phyloP scores from a whole-genome alignment of 495 filamentous ascomycete genomes.

The Aspergillus haitiensis region DNA sequence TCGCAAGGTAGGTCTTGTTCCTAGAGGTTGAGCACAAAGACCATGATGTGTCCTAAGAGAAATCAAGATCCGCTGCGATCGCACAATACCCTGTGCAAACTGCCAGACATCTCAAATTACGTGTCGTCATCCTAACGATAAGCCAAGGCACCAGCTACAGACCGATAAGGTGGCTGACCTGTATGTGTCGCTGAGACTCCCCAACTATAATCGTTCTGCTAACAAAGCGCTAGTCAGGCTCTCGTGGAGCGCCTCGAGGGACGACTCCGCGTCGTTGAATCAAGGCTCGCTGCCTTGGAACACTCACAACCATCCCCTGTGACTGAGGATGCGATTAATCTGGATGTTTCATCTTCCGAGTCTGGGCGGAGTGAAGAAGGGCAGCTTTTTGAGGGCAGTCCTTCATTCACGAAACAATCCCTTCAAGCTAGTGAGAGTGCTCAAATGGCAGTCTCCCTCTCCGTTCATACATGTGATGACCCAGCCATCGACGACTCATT shows the following conservation, averaged over 20 bases:
- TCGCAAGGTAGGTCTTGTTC: conserved; percentile 8
- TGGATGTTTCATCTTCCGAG: neutral
- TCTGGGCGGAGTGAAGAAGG: neutral
- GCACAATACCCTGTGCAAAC: conserved; percentile 13
- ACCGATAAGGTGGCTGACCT: conserved; percentile 11
- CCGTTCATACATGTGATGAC: neutral
- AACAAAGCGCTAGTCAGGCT: neutral
- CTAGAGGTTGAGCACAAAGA: neutral
- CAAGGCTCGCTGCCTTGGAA: conserved; percentile 1
- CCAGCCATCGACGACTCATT: conserved; percentile 1
- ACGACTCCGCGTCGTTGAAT: conserved; percentile 3
- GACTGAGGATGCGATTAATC: neutral
- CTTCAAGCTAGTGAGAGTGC: conserved; percentile 12
- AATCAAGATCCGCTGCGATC: conserved; percentile 14
- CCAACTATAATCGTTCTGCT: neutral
- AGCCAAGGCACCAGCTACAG: conserved; percentile 5
- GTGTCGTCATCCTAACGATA: conserved; percentile 11
- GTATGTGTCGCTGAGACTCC: neutral
- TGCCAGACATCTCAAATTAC: conserved; percentile 7
- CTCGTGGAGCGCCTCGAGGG: conserved; percentile 9
- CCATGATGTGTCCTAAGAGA: neutral
- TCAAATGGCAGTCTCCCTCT: conserved; percentile 3
- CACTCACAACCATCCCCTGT: neutral
- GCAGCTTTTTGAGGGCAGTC: conserved; percentile 3
- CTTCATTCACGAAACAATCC: conserved; percentile 11